Evolutionary conservation across 257 asterid species (phyloP).

Genomic region (Nicotiana tomentosiformis): DNA sequence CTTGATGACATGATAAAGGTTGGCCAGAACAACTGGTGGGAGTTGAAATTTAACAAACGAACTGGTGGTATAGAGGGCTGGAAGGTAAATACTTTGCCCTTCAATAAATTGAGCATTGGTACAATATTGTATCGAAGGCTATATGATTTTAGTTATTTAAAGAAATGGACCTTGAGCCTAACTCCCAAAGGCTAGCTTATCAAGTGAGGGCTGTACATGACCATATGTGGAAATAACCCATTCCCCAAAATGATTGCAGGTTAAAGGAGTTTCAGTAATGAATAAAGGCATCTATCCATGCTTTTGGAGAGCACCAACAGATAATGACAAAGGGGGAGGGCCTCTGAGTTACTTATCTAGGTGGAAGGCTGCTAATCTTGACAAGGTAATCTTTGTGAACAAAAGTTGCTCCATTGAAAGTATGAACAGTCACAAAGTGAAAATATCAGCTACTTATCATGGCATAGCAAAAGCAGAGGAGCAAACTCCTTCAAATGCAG

Average conservation of each 20-base stretch:
- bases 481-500: conserved; percentile 22
- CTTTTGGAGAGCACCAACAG: conserved; percentile 98
- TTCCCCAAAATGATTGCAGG: conserved; percentile 32
- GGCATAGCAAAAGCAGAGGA: conserved; percentile 42
- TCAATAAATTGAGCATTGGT: neutral
- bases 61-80: conserved; percentile 72
- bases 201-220: neutral
- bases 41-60: conserved; percentile 57
- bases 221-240: neutral
- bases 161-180: neutral
- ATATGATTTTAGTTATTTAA: neutral
- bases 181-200: neutral
- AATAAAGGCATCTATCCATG: conserved; percentile 73
- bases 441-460: conserved; percentile 45
- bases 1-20: conserved; percentile 47
- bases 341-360: conserved; percentile 54
- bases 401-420: conserved; percentile 51
- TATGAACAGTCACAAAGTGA: conserved; percentile 39
- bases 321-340: conserved; percentile 96
- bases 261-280: conserved; percentile 55
- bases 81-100: conserved; percentile 50
- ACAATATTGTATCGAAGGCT: neutral
- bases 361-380: conserved; percentile 70
- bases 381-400: conserved; percentile 36
- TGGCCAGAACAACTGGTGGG: conserved; percentile 59